A percentile compares a stretch with the other conserved stretches of the same genome.
These are phyloP conservation scores for Helotiales sp. DNA, from an alignment of 2,329 filamentous ascomycete species.

Conservation along the genomic window DNA sequence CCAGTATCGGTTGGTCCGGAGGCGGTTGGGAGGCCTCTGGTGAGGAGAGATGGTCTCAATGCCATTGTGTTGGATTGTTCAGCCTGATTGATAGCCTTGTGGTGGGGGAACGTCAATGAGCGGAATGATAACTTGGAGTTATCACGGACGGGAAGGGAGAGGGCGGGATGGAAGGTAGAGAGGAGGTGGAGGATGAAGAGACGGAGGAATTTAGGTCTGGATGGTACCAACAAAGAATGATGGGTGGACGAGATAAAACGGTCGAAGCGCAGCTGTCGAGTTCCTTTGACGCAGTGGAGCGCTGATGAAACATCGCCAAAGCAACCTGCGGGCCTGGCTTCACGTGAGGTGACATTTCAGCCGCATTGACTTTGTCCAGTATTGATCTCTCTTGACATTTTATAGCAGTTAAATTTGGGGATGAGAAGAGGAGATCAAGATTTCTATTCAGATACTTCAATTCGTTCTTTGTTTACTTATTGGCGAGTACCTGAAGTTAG, in stretches of 20 bases:
- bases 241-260: constrained; percentile 15
- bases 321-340: constrained; percentile 2
- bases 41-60: constrained; percentile 62
- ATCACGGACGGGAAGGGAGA: neutral
- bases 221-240: constrained; percentile 18
- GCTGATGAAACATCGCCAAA: constrained; percentile 20
- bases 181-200: constrained; percentile 1
- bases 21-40: constrained; percentile 65
- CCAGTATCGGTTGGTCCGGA: constrained; percentile 64
- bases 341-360: neutral
- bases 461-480: neutral
- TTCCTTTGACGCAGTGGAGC: constrained; percentile 15
- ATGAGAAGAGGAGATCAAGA: neutral
- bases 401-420: neutral
- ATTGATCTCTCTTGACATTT: neutral
- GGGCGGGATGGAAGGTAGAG: neutral
- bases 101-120: constrained; percentile 13
- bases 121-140: constrained; percentile 9
- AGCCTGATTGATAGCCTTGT: constrained; percentile 29
- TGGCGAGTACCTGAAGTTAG: neutral
- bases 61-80: constrained; percentile 51
- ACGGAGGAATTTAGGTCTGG: neutral
- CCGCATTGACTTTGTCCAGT: neutral
- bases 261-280: neutral
- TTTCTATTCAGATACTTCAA: too few relatives aligned